Evolutionary conservation across 768 basidiomycete species (phyloP).

Genomic region (Rhodotorula sphaerocarpa): DNA sequence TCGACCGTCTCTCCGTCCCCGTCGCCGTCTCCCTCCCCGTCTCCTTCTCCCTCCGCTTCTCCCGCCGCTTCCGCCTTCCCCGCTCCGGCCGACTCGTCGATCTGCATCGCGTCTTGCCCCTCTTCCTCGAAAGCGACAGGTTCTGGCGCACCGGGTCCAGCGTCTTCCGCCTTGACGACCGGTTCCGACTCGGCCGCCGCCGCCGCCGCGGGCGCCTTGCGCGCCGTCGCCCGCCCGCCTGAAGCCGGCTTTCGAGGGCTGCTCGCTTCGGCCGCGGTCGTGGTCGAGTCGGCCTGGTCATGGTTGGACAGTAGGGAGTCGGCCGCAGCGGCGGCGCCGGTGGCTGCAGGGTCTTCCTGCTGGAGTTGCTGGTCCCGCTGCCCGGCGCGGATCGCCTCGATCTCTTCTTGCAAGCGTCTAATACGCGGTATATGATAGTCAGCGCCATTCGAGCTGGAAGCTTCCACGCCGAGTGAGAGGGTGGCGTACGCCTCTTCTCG

Average conservation of each 20-base stretch:
- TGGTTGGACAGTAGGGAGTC: too few species aligned
- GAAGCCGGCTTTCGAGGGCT: too few species aligned
- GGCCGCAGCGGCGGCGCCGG: too few species aligned
- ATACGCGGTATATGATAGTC: background rate
- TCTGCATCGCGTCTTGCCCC: background rate
- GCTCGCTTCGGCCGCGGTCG: too few species aligned
- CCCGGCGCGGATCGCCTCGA: background rate
- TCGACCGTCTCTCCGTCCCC: background rate
- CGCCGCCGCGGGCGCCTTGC: too few species aligned
- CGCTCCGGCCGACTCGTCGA: background rate
- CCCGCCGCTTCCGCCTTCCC: background rate
- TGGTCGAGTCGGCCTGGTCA: too few species aligned
- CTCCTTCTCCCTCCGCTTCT: background rate
- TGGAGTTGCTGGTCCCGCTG: background rate
- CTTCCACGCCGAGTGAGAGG: too few species aligned
- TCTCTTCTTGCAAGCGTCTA: conserved; percentile 5
- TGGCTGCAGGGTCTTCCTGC: too few species aligned
- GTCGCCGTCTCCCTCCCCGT: background rate
- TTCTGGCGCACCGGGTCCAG: background rate
- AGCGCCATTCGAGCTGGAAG: background rate
- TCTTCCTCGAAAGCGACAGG: too few species aligned
- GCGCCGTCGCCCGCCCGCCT: too few species aligned
- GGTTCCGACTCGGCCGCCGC: background rate
- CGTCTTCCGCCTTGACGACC: background rate
- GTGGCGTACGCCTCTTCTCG: conserved; percentile 11